Evolutionary conservation across 257 asterid genomes (phyloP), one percentile per base, ranked within the genome.

Genomic region (Plectranthus barbatus): DNA sequence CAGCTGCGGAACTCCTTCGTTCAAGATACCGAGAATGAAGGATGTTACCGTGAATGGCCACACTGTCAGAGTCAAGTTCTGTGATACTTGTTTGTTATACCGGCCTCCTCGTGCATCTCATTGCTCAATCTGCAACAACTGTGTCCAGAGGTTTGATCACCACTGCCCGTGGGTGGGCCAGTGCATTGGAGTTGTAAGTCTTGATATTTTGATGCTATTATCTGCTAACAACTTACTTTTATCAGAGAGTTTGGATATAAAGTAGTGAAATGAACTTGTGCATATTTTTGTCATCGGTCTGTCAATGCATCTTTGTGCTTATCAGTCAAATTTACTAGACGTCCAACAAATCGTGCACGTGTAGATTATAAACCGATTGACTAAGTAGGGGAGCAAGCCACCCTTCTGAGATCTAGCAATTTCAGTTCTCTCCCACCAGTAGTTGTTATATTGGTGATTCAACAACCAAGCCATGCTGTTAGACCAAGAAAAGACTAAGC

Each of bases 81-180:
- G 96, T 26, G 96, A 91, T 46, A 91, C 98, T 52, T 91, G 98
- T 63, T 67, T 84, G 71, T 63, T 91, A 12, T 91, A 88, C 72
- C 95, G 96, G 44, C 95, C 98, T 1, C 94, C 96, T 18, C 96
- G 96, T 42, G 91, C 94, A 9, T 91, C 96, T 67, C 96, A 92
- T 78, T 92, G 97, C 87, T 91, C 98, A 4, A 80, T 88, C 51
- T 91, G 96, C 92, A 91, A 91, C 76, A 91, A 86, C 70, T 92
- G 99, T 18, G 96, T 92, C 71, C 84, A 89, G 86, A 83, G 94
- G 71, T 86, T 92, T 19, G 99, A 92, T 86, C 99, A 92, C 71
- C 99, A 89, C 77, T 92, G 99, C 62, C 97, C 99, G 0, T 92
- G 95, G 97, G 91, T 89, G 45, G 97, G 96, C 51, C 99, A 92